Percentiles rank a stretch among this genome's conserved stretches.
Evolutionary conservation across 306 rosid genomes (phyloP).

Genomic region (Pachyrhizus erosus): DNA sequence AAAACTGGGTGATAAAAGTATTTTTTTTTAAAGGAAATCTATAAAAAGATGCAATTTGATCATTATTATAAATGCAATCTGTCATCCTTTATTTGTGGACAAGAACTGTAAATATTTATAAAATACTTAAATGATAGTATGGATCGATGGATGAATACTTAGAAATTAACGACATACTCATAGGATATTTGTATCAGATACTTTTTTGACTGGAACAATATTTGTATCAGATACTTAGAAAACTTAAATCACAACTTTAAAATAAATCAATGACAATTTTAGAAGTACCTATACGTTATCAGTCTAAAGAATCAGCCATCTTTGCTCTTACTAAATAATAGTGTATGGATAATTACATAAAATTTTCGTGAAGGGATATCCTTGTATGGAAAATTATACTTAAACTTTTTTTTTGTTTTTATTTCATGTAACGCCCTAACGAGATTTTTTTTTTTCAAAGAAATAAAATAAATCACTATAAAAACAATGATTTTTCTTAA

Average conservation of each 20-base stretch:
- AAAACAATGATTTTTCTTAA: neutral
- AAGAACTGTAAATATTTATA: neutral
- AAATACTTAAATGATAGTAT: too few species aligned
- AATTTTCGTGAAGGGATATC: neutral
- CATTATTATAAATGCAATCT: neutral
- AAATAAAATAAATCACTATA: too few species aligned
- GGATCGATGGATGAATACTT: neutral
- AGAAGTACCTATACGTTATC: neutral
- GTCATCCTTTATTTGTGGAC: neutral
- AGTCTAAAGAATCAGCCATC: neutral
- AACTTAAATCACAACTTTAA: neutral
- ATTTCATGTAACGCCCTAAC: too few species aligned
- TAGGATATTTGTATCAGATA: neutral
- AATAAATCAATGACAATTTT: neutral
- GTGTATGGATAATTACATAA: neutral
- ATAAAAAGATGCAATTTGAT: neutral
- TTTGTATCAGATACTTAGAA: neutral
- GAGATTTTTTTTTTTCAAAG: too few species aligned
- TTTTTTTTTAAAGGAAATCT: too few species aligned
- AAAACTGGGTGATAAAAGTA: too few species aligned
- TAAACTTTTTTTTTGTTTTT: too few species aligned
- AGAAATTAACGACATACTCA: neutral
- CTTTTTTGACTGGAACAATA: too few species aligned
- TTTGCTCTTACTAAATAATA: neutral
- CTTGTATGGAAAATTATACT: neutral